Percentiles rank a stretch among this genome's conserved stretches.
Conservation (phyloP, 2,329 filamentous ascomycete genomes). For the Botrytis aclada region DNA sequence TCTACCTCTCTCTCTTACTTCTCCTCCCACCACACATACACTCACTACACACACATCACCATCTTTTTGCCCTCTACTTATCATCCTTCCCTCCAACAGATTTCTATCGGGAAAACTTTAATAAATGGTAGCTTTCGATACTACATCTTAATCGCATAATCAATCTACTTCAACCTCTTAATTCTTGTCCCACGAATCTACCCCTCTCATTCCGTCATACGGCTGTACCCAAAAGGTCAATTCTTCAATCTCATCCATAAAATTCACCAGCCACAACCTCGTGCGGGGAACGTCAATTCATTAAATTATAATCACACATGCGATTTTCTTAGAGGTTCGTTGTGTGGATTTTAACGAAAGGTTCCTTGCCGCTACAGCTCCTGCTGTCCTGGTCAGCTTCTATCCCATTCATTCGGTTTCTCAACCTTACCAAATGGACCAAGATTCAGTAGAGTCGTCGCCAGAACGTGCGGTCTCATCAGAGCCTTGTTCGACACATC, state of each 20-base stretch:
- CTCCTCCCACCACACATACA: not conserved
- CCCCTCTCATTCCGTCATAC: constrained; percentile 7
- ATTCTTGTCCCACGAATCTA: not conserved
- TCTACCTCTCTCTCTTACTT: not conserved
- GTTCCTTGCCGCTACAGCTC: constrained; percentile 26
- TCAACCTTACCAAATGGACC: constrained; percentile 41
- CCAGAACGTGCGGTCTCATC: constrained; percentile 59
- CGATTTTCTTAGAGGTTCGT: constrained; percentile 21
- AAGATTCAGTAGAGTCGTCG: constrained; percentile 39
- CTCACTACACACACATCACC: not conserved
- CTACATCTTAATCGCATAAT: constrained; percentile 3
- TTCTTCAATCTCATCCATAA: not conserved
- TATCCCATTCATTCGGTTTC: constrained; percentile 48
- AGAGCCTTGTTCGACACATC: constrained; percentile 60
- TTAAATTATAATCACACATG: constrained; percentile 24
- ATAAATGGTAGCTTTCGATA: not conserved
- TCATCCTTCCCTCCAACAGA: not conserved
- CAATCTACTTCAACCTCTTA: not conserved
- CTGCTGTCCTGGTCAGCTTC: constrained; percentile 19
- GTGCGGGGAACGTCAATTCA: constrained; percentile 5
- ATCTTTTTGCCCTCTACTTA: not conserved
- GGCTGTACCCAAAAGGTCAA: not conserved
- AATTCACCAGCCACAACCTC: not conserved
- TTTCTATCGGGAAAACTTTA: not conserved
- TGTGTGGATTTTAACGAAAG: constrained; percentile 26